Evolutionary conservation across 495 filamentous ascomycete genomes (phyloP).

Genomic region (Wilcoxina mikolae): DNA sequence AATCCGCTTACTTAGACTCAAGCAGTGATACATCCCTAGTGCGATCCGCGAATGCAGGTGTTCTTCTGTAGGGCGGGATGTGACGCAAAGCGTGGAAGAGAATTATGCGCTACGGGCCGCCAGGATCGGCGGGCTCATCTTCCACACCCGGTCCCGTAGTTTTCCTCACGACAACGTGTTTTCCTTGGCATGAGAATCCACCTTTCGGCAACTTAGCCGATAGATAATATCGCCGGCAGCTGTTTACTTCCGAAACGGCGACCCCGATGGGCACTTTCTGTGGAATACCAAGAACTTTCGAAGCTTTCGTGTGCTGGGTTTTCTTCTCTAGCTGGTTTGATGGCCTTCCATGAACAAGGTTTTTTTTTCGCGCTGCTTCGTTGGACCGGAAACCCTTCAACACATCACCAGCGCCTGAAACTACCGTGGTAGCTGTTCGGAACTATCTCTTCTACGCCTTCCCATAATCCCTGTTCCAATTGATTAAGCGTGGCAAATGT

Average conservation of each 20-base stretch:
- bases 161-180: neutral
- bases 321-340: no score
- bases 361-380: neutral
- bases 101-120: constrained; percentile 2
- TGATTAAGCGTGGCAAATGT: no score
- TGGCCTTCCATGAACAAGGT: neutral
- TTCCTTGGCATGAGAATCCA: neutral
- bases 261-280: neutral
- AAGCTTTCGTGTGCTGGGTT: neutral
- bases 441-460: no score
- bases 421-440: neutral
- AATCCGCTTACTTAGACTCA: neutral
- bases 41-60: neutral
- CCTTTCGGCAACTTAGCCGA: neutral
- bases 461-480: no score
- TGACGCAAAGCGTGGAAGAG: constrained; percentile 5
- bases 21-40: neutral
- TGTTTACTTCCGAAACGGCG: neutral
- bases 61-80: neutral
- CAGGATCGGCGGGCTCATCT: constrained; percentile 1
- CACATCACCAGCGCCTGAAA: neutral
- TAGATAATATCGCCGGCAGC: neutral
- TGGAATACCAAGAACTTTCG: neutral
- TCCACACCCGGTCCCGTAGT: neutral
- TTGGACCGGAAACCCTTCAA: neutral